Conservation (phyloP, 495 filamentous ascomycete species). For the Cryomyces antarcticus region DNA sequence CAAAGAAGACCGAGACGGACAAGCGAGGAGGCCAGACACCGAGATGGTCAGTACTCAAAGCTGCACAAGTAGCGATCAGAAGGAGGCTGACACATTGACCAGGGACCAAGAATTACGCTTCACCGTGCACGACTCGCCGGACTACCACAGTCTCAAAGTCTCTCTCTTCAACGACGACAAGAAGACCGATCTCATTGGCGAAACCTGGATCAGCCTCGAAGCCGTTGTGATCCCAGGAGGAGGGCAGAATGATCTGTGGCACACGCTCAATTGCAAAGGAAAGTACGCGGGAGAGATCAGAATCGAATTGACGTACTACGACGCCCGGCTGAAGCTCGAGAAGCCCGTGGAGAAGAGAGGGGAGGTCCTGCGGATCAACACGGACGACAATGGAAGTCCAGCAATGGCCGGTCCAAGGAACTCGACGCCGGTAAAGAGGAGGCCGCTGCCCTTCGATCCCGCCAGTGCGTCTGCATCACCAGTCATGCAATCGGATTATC, state of each 20-base stretch:
- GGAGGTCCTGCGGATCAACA: conserved; percentile 15
- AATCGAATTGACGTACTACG: conserved; percentile 93
- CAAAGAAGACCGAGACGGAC: conserved; percentile 92
- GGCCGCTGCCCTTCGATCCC: conserved; percentile 59
- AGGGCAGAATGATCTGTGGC: conserved; percentile 85
- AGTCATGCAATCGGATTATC: conserved; percentile 6
- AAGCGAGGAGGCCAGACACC: conserved; percentile 88
- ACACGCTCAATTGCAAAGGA: conserved; percentile 61
- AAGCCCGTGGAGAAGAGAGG: conserved; percentile 36
- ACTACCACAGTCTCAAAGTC: conserved; percentile 85
- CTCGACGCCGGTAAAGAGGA: conserved; percentile 44
- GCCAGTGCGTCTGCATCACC: conserved; percentile 25
- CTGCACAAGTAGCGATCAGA: too few relatives aligned
- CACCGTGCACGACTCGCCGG: conserved; percentile 83
- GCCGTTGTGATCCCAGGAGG: conserved; percentile 68
- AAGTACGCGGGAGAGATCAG: conserved; percentile 91
- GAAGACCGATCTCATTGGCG: conserved; percentile 86
- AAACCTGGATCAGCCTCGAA: conserved; percentile 68
- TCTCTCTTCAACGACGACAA: conserved; percentile 97
- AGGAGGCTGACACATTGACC: conserved; percentile 12
- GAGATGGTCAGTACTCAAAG: conserved; percentile 47
- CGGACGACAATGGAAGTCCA: conserved; percentile 12
- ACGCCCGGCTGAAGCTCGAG: conserved; percentile 59
- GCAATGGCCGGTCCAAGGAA: conserved; percentile 33
- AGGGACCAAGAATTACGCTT: conserved; percentile 98